Evolutionary conservation across 139 green algal species (phyloP), one percentile per base, ranked within the genome.

Genomic region (Limnomonas spitsbergensis): DNA sequence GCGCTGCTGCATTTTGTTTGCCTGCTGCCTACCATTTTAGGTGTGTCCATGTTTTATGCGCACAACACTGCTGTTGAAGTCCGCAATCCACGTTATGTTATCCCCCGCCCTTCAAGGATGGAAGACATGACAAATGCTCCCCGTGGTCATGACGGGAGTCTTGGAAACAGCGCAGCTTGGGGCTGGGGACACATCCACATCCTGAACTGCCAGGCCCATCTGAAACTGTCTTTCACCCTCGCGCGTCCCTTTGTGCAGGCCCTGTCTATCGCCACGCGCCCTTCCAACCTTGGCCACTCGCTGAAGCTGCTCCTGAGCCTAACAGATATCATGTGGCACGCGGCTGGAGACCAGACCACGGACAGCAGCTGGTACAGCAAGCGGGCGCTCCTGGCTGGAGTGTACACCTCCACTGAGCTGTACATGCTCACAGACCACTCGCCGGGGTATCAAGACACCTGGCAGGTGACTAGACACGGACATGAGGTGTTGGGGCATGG

Each of bases 351-450:
- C 76, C 79, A 69, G 0, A 88, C 89, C n/a, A 86, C 88, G 29
- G 91, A 93, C 77, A 61, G 67, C 37, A 83, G 73, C 27, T 94
- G 90, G 89, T 95, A 94, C 82, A 89, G 82, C 39, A 91, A 93
- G 80, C 78, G 91, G 0, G 89, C 81, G 0, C 40, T 88, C 38
- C 72, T 95, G 38, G 82, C 83, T 0, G 82, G 80, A 0, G 71
- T 92, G 1, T 95, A 93, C 69, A 80, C 77, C 4, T 82, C 79
- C 29, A 89, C 87, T 40, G 90, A 94, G 82, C 81, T 95, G 3
- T 94, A 89, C 82, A 94, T 94, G 89, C 80, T 96, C 1, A 94
- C 88, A 35, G 92, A 96, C 83, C 89, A 83, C 66, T 93, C 88
- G 0, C 84, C 89, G 40, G 88, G 76, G 1, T 91, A 83, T 73